These are phyloP conservation scores for Scolecobasidium constrictum DNA, from an alignment of 2,329 filamentous ascomycete genomes.

Conservation along the genomic window DNA sequence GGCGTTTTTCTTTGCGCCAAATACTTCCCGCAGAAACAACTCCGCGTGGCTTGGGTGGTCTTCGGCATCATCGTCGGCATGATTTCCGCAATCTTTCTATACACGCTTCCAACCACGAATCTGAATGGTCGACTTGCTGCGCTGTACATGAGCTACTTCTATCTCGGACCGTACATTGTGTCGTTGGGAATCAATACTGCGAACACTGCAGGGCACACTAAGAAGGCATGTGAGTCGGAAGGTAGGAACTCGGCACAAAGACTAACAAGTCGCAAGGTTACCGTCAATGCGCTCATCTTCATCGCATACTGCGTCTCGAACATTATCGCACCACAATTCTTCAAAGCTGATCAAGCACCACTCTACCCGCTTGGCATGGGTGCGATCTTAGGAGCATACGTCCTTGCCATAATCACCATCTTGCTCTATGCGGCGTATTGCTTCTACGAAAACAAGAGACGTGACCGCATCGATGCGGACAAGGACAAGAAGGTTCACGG, in stretches of 20 bases:
- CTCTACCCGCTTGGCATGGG: slow-evolving; percentile 22
- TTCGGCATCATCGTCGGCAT: slow-evolving; percentile 66
- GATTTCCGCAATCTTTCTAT: slow-evolving; percentile 67
- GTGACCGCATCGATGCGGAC: slow-evolving; percentile 15
- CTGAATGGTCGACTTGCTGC: slow-evolving; percentile 58
- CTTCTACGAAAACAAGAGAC: slow-evolving; percentile 21
- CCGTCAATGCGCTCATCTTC: slow-evolving; percentile 35
- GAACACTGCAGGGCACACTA: slow-evolving; percentile 27
- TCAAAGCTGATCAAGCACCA: slow-evolving; percentile 23
- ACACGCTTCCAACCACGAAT: slow-evolving; percentile 51
- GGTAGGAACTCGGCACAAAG: too few relatives aligned
- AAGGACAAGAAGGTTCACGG: slow-evolving; percentile 50
- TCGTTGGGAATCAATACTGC: slow-evolving; percentile 46
- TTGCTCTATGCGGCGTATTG: slow-evolving; percentile 20
- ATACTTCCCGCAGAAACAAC: slow-evolving; percentile 47
- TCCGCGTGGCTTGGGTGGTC: slow-evolving; percentile 35
- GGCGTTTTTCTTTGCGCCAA: slow-evolving; percentile 42
- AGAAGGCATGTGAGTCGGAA: too few relatives aligned
- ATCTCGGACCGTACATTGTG: slow-evolving; percentile 54
- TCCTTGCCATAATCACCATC: slow-evolving; percentile 20
- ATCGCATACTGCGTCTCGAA: slow-evolving; percentile 33
- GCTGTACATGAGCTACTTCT: slow-evolving; percentile 62
- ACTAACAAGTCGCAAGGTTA: too few relatives aligned
- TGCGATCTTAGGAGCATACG: slow-evolving; percentile 15
- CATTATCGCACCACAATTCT: slow-evolving; percentile 31